These are phyloP conservation scores for Candida golubevii DNA, from an alignment of 805 yeast species.

Conservation along the genomic window DNA sequence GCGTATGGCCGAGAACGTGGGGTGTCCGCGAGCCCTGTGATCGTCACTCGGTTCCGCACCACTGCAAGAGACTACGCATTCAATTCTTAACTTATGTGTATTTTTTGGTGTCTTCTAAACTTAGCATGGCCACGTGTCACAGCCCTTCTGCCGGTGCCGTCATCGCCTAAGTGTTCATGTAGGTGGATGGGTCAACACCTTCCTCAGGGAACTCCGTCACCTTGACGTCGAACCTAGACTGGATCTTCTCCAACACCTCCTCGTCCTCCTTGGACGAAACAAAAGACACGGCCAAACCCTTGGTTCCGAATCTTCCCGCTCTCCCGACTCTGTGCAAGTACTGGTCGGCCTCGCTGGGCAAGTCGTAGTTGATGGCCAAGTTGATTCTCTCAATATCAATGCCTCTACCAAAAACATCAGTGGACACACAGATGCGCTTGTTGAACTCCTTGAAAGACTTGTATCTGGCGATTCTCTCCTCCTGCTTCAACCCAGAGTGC, in stretches of 20 bases:
- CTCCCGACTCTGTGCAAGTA: conserved; percentile 99
- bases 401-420: conserved; percentile 99
- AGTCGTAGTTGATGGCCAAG: conserved; percentile 94
- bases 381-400: conserved; percentile 98
- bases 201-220: conserved; percentile 94
- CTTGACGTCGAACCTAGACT: conserved; percentile 95
- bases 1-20: too few species aligned
- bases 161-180: conserved; percentile 79
- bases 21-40: too few species aligned
- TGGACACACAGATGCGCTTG: conserved; percentile 97
- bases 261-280: conserved; percentile 84
- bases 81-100: too few species aligned
- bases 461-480: conserved; percentile 96
- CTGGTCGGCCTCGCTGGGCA: conserved; percentile 96
- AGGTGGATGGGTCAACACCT: conserved; percentile 95
- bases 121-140: too few species aligned
- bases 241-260: conserved; percentile 85
- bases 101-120: too few species aligned
- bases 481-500: conserved; percentile 93
- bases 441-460: conserved; percentile 95
- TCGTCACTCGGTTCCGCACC: too few species aligned
- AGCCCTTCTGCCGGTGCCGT: not conserved
- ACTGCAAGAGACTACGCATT: too few species aligned
- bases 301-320: conserved; percentile 99
- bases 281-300: conserved; percentile 93